Percentiles rank a stretch among this genome's conserved stretches.
Evolutionary conservation across 345 rosid species (phyloP).

Genomic region (Eucalyptus curtisii): DNA sequence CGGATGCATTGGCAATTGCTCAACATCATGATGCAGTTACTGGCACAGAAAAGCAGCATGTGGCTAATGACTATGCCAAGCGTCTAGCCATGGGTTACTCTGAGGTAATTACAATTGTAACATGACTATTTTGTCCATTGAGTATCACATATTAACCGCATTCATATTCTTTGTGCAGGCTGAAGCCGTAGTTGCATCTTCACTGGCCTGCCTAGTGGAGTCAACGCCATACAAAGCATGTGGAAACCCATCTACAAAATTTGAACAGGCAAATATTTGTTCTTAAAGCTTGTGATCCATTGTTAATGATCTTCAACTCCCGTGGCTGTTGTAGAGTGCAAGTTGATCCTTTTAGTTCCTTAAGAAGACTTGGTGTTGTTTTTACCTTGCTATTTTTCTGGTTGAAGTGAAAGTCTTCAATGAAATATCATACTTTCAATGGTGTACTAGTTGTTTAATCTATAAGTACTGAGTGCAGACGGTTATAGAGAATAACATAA

Average conservation of each 20-base stretch:
- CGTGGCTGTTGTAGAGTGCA: neutral
- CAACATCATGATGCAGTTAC: constrained; percentile 97
- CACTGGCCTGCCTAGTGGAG: constrained; percentile 65
- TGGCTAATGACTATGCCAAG: constrained; percentile 87
- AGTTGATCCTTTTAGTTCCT: neutral
- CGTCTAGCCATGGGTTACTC: constrained; percentile 75
- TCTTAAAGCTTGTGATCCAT: neutral
- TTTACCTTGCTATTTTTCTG: neutral
- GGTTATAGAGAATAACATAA: neutral
- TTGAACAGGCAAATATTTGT: constrained; percentile 65
- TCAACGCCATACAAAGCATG: constrained; percentile 13
- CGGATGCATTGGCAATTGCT: constrained; percentile 88
- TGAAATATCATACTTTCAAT: neutral
- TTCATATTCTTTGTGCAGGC: constrained; percentile 35
- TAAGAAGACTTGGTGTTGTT: neutral
- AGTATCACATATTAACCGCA: neutral
- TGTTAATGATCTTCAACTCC: neutral
- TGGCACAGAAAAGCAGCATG: constrained; percentile 91
- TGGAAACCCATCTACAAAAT: constrained; percentile 19
- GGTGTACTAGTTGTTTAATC: neutral
- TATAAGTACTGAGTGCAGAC: neutral
- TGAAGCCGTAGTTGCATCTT: constrained; percentile 67
- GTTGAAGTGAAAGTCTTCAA: neutral
- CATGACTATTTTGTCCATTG: neutral
- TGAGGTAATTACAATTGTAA: constrained; percentile 38